Percentiles rank a stretch among this genome's conserved stretches.
Conservation (phyloP, 2,329 filamentous ascomycete genomes). For the Xylaria sp. region DNA sequence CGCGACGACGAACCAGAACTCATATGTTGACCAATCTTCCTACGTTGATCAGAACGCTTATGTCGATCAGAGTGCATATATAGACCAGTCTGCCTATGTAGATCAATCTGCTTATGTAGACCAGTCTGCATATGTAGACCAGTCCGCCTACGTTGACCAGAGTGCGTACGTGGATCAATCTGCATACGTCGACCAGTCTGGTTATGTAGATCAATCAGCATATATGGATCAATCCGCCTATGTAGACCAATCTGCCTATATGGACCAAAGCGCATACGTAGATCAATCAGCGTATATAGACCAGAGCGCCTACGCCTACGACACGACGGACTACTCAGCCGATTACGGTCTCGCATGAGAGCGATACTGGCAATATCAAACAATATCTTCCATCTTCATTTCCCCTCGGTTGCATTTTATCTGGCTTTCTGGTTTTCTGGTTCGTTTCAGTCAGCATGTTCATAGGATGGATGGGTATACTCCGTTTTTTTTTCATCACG, state of each 20-base stretch:
- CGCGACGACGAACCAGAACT: conserved; percentile 6
- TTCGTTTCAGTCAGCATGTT: conserved; percentile 1
- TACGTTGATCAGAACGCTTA: conserved; percentile 15
- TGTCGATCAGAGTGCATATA: conserved; percentile 22
- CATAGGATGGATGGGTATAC: neutral
- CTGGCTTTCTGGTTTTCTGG: neutral
- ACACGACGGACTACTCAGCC: conserved; percentile 32
- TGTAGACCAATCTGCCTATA: conserved; percentile 13
- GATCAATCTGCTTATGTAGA: conserved; percentile 24
- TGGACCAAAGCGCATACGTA: conserved; percentile 14
- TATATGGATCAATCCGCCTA: conserved; percentile 26
- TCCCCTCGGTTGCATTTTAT: neutral
- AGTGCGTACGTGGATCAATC: conserved; percentile 16
- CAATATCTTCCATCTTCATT: neutral
- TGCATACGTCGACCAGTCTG: conserved; percentile 24
- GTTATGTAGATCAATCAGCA: conserved; percentile 22
- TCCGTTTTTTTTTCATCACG: neutral
- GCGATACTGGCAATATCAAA: too few species aligned
- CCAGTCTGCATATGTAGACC: conserved; percentile 20
- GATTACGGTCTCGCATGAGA: conserved; percentile 25
- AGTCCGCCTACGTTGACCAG: conserved; percentile 15
- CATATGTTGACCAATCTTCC: conserved; percentile 21
- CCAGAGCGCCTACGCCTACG: conserved; percentile 22
- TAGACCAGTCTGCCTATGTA: conserved; percentile 15
- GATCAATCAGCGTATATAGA: conserved; percentile 1